Evolutionary conservation across 192 early-diverging fungal species (phyloP).

Genomic region (Coemansia sp.): DNA sequence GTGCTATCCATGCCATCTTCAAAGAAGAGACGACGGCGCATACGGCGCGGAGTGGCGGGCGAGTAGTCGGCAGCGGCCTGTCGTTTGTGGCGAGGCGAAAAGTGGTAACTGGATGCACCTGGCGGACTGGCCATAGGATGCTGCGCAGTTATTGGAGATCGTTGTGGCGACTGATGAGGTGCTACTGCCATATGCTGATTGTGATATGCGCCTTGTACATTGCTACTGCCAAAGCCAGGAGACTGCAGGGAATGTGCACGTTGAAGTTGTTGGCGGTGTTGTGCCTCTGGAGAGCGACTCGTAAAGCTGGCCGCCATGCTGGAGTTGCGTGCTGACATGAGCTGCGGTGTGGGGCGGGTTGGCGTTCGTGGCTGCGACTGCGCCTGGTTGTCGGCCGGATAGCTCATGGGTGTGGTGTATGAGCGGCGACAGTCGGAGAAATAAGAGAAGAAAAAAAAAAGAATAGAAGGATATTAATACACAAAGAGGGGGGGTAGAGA

Average conservation of each 20-base stretch:
- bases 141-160: neutral
- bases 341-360: conserved; percentile 26
- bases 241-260: conserved; percentile 48
- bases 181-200: conserved; percentile 1
- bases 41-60: conserved; percentile 36
- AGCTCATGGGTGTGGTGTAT: neutral
- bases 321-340: conserved; percentile 35
- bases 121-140: conserved; percentile 15
- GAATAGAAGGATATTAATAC: conserved; percentile 4
- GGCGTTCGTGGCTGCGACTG: conserved; percentile 18
- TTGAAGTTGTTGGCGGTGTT: conserved; percentile 31
- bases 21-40: conserved; percentile 55
- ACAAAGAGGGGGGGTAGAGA: neutral
- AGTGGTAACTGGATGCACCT: conserved; percentile 21
- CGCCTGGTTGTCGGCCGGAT: neutral
- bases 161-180: neutral
- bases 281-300: conserved; percentile 34
- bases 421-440: neutral
- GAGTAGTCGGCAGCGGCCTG: conserved; percentile 11
- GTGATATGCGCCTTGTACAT: neutral
- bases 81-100: conserved; percentile 46
- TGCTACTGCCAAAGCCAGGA: conserved; percentile 5
- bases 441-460: neutral
- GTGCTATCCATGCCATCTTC: conserved; percentile 33
- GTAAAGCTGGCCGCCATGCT: conserved; percentile 36